Base-by-base conservation (phyloP, 441 rosid genomes). In the Brassica balearica region DNA sequence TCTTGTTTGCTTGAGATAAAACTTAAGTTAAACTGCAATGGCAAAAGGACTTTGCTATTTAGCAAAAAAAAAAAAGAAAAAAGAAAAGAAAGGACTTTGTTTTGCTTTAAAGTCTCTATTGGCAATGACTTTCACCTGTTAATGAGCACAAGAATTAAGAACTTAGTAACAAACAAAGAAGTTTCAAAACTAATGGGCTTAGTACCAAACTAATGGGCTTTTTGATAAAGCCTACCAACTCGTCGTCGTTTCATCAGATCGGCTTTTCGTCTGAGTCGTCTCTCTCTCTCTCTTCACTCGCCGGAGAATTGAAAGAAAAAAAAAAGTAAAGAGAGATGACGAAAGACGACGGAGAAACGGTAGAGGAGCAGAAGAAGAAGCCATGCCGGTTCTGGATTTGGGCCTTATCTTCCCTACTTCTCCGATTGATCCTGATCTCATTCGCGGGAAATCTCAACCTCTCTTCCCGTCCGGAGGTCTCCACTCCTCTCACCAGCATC, bases 401-500 rank as follows among this genome's bases (percentile, higher is more conserved):
- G 97, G 72, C 80, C 48, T 17, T 74, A 4, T 71, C 88, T 3
- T 86, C 94, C 19, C 83, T 91, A 27, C 0, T 86, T 27, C 79
- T 92, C 83, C 79, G 98, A 74, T 85, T 89, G 12, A 72, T 89
- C 11, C 86, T 96, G 68, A 86, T 94, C 48, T 90, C 85, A 72
- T 89, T 89, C 83, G 86, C 90, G 6, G 74, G 82, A 71, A 88
- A 87, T 74, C 94, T 95, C 81, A 87, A 89, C 65, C 84, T 95
- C 48, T 85, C 93, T 68, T 88, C 96, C 17, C 97, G 99, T 34
- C 98, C 98, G 9, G 99, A 96, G 85, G 89, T 94, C 88, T 88
- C 98, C 73, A 94, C 98, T 17, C 99, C 99, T 71, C 92, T 96
- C 86, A 91, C 95, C 87, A 91, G 97, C 88, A 81, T 96, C 66